A percentile compares a stretch with the other conserved stretches of the same genome.
Conservation (phyloP, 179 eudicot genomes). For the Carnegiea gigantea region DNA sequence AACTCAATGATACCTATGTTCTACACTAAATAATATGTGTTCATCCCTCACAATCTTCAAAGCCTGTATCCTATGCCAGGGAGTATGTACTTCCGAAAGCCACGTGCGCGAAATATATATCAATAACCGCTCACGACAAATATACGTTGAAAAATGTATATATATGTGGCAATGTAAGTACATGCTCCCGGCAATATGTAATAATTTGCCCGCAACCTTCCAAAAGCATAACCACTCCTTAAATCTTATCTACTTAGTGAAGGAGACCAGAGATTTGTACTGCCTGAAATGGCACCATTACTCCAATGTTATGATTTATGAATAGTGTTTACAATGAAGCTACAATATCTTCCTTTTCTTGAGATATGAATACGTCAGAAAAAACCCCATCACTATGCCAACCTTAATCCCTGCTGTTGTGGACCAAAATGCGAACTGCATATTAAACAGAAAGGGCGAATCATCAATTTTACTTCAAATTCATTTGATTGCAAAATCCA, state of each 20-base stretch:
- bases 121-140: no score
- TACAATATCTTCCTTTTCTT: slow-evolving; percentile 73
- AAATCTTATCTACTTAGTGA: not conserved
- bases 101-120: no score
- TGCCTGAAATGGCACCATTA: not conserved
- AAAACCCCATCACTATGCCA: slow-evolving; percentile 71
- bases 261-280: not conserved
- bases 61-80: no score
- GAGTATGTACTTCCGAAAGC: no score
- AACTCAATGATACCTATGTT: no score
- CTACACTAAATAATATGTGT: no score
- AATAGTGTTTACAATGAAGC: not conserved
- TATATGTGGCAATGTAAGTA: no score
- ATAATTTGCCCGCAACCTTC: no score
- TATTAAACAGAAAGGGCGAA: not conserved
- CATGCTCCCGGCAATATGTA: no score
- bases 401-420: slow-evolving; percentile 87
- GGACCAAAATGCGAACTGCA: slow-evolving; percentile 94
- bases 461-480: not conserved
- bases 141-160: no score
- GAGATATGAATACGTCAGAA: slow-evolving; percentile 76
- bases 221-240: no score
- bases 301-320: not conserved
- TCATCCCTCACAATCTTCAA: no score
- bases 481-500: not conserved